Percentiles rank a stretch among this genome's conserved stretches.
Conservation (phyloP, 2,329 filamentous ascomycete genomes). For the Fusarium sp. region DNA sequence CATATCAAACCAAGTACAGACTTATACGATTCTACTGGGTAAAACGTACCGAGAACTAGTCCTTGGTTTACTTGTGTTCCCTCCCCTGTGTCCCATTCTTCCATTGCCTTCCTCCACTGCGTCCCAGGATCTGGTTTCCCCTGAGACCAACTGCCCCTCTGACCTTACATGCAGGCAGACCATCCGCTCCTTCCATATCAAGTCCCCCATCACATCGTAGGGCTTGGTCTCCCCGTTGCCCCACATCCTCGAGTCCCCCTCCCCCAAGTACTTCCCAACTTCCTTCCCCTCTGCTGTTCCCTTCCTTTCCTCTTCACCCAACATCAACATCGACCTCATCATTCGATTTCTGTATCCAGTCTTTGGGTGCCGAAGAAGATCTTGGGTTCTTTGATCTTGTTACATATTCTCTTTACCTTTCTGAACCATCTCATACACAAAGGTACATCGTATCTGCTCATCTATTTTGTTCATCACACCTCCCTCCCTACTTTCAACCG, state of each 20-base stretch:
- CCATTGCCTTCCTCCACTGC: conserved; percentile 1
- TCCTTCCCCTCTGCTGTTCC: conserved; percentile 4
- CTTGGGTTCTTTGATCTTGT: conserved; percentile 38
- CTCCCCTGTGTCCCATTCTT: conserved; percentile 1
- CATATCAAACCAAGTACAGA: conserved; percentile 10
- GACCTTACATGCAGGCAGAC: conserved; percentile 9
- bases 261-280: conserved; percentile 21
- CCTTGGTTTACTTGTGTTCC: not conserved
- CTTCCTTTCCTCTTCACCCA: conserved; percentile 18
- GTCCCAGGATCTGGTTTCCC: conserved; percentile 16
- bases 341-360: conserved; percentile 24
- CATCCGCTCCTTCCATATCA: conserved; percentile 26
- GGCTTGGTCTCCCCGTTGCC: conserved; percentile 4
- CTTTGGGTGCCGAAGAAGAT: conserved; percentile 24
- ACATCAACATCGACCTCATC: conserved; percentile 28
- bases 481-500: not conserved
- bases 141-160: conserved; percentile 5
- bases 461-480: conserved; percentile 32
- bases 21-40: conserved; percentile 3
- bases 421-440: conserved; percentile 14
- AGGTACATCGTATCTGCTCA: not conserved
- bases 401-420: conserved; percentile 21
- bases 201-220: not conserved
- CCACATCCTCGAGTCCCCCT: conserved; percentile 2
- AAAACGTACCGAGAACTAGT: not conserved